Percentiles rank a stretch among this genome's conserved stretches.
Evolutionary conservation across 148 eudicot species (phyloP).

Genomic region (Rhododendron kiyosumense): DNA sequence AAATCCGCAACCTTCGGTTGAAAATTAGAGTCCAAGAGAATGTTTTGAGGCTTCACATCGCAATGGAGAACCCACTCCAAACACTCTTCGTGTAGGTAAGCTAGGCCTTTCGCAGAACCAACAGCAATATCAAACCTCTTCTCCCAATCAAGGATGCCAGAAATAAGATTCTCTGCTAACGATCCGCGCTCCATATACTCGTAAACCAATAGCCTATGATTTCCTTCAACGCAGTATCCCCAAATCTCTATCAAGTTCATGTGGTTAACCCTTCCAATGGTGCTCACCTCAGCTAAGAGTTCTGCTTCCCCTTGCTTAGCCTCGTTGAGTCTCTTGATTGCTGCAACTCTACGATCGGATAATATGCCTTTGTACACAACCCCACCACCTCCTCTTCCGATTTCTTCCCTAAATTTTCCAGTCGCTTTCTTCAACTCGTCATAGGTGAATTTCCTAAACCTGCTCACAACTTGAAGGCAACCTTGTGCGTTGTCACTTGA

Average conservation of each 20-base stretch:
- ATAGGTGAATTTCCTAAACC: constrained; percentile 33
- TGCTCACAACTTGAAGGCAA: constrained; percentile 15
- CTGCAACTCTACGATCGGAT: constrained; percentile 13
- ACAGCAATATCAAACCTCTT: constrained; percentile 13
- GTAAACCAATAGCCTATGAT: constrained; percentile 11
- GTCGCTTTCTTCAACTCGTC: constrained; percentile 29
- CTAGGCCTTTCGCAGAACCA: constrained; percentile 14
- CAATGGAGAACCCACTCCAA: constrained; percentile 25
- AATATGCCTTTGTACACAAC: constrained; percentile 9
- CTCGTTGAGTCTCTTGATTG: constrained; percentile 20
- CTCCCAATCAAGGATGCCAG: not conserved
- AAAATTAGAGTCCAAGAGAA: constrained; percentile 13
- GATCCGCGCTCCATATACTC: constrained; percentile 17
- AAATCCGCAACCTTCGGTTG: constrained; percentile 19
- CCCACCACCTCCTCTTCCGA: constrained; percentile 31
- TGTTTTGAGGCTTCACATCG: constrained; percentile 18
- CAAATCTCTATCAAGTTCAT: constrained; percentile 21
- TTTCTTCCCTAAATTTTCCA: constrained; percentile 16
- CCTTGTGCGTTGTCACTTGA: not conserved
- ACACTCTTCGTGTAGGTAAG: constrained; percentile 20
- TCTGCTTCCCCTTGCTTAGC: constrained; percentile 22
- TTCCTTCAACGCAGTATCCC: constrained; percentile 14
- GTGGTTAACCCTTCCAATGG: constrained; percentile 21
- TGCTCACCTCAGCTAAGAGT: constrained; percentile 14
- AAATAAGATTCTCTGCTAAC: constrained; percentile 2